Conservation (phyloP, 352 stramenopile species). For the Aphanomyces invadans region DNA sequence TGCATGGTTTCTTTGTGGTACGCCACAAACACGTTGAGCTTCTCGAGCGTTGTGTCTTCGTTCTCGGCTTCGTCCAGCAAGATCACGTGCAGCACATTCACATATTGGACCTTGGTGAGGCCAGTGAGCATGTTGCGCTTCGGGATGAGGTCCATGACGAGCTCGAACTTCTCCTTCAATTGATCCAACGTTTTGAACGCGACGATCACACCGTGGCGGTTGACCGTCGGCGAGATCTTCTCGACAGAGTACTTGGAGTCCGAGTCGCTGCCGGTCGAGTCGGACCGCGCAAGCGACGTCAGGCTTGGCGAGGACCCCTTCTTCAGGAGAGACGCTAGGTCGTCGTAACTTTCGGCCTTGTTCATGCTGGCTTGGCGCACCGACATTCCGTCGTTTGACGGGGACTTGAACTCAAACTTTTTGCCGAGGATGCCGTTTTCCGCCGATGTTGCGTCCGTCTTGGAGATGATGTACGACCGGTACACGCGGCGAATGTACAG, state of each 20-base stretch:
- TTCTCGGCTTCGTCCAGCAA: constrained; percentile 60
- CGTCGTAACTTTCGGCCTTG: constrained; percentile 75
- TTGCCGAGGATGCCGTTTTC: constrained; percentile 51
- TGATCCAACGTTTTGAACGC: constrained; percentile 80
- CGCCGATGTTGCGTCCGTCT: constrained; percentile 57
- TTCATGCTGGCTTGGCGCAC: constrained; percentile 40
- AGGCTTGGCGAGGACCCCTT: constrained; percentile 37
- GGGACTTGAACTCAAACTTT: constrained; percentile 82
- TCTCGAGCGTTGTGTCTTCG: constrained; percentile 45
- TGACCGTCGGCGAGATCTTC: constrained; percentile 59
- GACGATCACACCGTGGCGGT: constrained; percentile 79
- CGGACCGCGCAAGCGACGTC: constrained; percentile 27
- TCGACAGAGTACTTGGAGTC: constrained; percentile 33
- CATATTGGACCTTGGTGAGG: constrained; percentile 48
- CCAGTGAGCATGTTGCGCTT: constrained; percentile 60
- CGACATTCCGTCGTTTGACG: constrained; percentile 64
- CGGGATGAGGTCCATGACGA: constrained; percentile 67
- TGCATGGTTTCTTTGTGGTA: constrained; percentile 46
- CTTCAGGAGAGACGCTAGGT: constrained; percentile 60
- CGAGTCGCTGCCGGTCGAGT: constrained; percentile 31
- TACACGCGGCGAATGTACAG: constrained; percentile 81
- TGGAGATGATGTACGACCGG: constrained; percentile 77
- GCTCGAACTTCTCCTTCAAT: constrained; percentile 57
- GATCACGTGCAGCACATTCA: constrained; percentile 82
- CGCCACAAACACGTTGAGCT: constrained; percentile 58